A percentile compares a stretch with the other conserved stretches of the same genome.
phyloP scores from a whole-genome alignment of 2,329 filamentous ascomycete species.

The Cordyceps militaris region DNA sequence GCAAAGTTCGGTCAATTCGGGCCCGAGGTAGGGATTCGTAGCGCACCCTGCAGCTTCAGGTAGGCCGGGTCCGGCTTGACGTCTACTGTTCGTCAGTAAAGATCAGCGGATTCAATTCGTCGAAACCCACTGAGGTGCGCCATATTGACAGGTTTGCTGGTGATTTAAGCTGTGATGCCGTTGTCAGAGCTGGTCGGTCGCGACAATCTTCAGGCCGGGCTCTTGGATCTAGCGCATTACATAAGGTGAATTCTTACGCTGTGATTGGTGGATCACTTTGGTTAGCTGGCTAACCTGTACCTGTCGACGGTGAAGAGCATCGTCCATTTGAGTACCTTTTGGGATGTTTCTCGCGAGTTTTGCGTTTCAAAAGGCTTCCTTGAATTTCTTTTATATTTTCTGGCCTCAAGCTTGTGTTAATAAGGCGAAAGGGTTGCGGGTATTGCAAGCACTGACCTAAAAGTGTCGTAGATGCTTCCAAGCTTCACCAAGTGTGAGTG shows the following conservation, averaged over 20 bases:
- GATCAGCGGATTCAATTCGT: background rate
- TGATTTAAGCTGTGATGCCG: slow-evolving; percentile 19
- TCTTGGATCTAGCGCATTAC: slow-evolving; percentile 14
- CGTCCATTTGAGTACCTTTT: too few species aligned
- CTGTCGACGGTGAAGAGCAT: background rate
- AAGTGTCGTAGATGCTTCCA: too few species aligned
- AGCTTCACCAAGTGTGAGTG: too few species aligned
- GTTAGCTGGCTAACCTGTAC: background rate
- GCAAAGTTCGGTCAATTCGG: slow-evolving; percentile 12
- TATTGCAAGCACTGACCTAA: too few species aligned
- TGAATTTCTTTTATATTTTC: background rate
- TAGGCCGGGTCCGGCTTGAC: slow-evolving; percentile 37
- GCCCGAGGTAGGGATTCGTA: slow-evolving; percentile 18
- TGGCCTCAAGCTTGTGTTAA: too few species aligned
- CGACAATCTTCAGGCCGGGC: slow-evolving; percentile 15
- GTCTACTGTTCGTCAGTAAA: slow-evolving; percentile 26
- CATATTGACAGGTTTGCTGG: slow-evolving; percentile 26
- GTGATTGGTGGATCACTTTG: background rate
- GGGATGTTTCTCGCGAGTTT: background rate
- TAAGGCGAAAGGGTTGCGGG: too few species aligned
- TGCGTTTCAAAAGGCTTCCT: too few species aligned
- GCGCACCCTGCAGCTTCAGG: slow-evolving; percentile 34
- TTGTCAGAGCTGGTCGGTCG: slow-evolving; percentile 20
- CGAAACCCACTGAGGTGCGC: slow-evolving; percentile 31
- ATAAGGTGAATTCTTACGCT: slow-evolving; percentile 10